Evolutionary conservation across 176 grass and related monocot species (phyloP).

Genomic region (Poa pratensis): DNA sequence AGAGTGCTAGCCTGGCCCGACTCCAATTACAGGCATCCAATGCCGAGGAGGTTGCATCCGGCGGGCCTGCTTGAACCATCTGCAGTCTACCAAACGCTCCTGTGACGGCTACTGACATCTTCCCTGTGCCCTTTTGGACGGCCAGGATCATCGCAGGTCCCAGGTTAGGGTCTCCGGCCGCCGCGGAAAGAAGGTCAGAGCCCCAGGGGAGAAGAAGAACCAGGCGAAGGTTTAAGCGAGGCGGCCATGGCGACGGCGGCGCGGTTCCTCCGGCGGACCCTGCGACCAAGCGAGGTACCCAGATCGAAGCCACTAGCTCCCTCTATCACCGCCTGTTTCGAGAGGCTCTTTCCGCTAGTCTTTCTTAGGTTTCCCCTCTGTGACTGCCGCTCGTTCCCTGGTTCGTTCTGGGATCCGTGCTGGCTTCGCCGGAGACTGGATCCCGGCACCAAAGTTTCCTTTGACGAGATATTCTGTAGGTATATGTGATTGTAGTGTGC

Average conservation of each 20-base stretch:
- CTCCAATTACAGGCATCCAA: too few relatives aligned
- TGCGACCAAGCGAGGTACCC: constrained; percentile 40
- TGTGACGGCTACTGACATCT: too few relatives aligned
- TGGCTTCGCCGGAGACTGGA: not conserved
- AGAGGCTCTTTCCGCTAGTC: not conserved
- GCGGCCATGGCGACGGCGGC: constrained; percentile 48
- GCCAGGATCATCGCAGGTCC: not conserved
- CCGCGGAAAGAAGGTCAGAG: not conserved
- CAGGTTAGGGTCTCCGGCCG: not conserved
- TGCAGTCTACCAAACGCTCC: too few relatives aligned
- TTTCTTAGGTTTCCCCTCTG: not conserved
- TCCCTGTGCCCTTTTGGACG: not conserved
- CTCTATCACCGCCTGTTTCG: not conserved
- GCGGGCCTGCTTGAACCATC: too few relatives aligned
- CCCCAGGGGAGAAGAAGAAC: not conserved
- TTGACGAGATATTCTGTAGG: too few relatives aligned
- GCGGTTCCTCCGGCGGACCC: constrained; percentile 37
- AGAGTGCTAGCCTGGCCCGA: too few relatives aligned
- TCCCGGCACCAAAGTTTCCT: too few relatives aligned
- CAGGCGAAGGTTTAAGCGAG: not conserved
- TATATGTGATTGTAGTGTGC: too few relatives aligned
- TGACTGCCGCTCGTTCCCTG: not conserved
- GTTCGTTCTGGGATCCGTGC: not conserved
- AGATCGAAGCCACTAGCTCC: not conserved
- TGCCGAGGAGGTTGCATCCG: too few relatives aligned